Conservation (phyloP, 2,329 filamentous ascomycete genomes). For the Aspergillus sojae region DNA sequence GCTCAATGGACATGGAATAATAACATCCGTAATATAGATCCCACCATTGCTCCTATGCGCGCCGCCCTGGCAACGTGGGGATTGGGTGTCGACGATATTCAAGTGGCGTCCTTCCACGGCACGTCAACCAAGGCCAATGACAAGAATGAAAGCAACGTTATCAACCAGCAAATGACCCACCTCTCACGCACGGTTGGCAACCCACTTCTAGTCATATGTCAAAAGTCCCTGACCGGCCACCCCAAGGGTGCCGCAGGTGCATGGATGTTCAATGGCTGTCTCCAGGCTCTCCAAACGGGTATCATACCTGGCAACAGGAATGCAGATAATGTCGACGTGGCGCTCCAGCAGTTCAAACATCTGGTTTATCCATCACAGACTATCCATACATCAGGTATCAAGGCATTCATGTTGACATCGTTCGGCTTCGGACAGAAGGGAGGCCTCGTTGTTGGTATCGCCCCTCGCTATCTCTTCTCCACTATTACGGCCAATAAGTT, state of each 20-base stretch:
- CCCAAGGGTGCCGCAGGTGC: conserved; percentile 97
- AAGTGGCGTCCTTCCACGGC: conserved; percentile 96
- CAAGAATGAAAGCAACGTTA: conserved; percentile 98
- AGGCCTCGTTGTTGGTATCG: not conserved
- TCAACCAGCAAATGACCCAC: conserved; percentile 94
- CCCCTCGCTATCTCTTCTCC: not conserved
- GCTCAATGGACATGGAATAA: conserved; percentile 94
- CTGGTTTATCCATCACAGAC: conserved; percentile 94
- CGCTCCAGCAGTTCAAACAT: conserved; percentile 49
- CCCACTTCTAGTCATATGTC: conserved; percentile 91
- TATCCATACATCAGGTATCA: conserved; percentile 97
- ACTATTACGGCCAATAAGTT: not conserved
- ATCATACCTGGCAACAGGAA: conserved; percentile 94
- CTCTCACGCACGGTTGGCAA: conserved; percentile 96
- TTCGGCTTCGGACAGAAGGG: conserved; percentile 99
- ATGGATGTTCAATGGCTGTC: conserved; percentile 97
- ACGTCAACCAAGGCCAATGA: conserved; percentile 98
- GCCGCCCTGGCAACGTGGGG: conserved; percentile 97
- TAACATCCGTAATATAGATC: conserved; percentile 97
- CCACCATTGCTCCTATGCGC: conserved; percentile 89
- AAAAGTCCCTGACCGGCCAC: conserved; percentile 96
- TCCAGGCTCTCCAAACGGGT: conserved; percentile 89
- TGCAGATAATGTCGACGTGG: conserved; percentile 82
- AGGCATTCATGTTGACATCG: conserved; percentile 97
- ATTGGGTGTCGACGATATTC: conserved; percentile 93